These are phyloP conservation scores for Parastagonospora nodorum DNA, from an alignment of 2,329 filamentous ascomycete species.

Conservation along the genomic window DNA sequence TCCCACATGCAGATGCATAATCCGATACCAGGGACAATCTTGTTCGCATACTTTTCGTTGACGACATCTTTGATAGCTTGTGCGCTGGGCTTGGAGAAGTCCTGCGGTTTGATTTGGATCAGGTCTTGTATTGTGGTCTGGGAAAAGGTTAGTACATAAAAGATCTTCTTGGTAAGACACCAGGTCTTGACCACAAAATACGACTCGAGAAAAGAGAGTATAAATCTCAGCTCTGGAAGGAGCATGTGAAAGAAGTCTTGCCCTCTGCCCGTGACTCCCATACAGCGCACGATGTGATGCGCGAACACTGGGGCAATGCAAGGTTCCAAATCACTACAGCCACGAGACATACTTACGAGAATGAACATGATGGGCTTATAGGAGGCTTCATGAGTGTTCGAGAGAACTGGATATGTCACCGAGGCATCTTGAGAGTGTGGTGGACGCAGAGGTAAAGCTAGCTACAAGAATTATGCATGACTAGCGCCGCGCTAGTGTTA, in stretches of 20 bases:
- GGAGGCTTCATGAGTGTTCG: conserved; percentile 32
- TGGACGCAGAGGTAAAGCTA: conserved; percentile 4
- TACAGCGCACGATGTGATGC: not conserved
- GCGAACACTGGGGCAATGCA: not conserved
- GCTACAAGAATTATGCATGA: conserved; percentile 1
- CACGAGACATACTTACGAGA: conserved; percentile 37
- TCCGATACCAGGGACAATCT: conserved; percentile 93
- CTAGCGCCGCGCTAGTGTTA: conserved; percentile 20
- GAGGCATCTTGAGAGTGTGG: conserved; percentile 9
- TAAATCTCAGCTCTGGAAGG: no score
- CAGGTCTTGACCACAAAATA: no score
- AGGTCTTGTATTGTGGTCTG: conserved; percentile 94
- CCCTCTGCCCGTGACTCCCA: no score
- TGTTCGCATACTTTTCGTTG: conserved; percentile 95
- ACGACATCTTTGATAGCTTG: conserved; percentile 95
- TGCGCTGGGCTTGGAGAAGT: conserved; percentile 82
- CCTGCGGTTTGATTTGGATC: conserved; percentile 86
- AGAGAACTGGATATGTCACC: conserved; percentile 14
- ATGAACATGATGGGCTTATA: conserved; percentile 42
- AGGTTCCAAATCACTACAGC: not conserved
- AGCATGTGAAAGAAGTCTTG: no score
- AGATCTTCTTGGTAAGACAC: not conserved
- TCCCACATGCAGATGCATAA: conserved; percentile 95
- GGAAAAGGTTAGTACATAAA: not conserved
- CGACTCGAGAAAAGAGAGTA: no score